Base-by-base conservation (phyloP, 805 yeast species). In the Saccharomycopsis fodiens region DNA sequence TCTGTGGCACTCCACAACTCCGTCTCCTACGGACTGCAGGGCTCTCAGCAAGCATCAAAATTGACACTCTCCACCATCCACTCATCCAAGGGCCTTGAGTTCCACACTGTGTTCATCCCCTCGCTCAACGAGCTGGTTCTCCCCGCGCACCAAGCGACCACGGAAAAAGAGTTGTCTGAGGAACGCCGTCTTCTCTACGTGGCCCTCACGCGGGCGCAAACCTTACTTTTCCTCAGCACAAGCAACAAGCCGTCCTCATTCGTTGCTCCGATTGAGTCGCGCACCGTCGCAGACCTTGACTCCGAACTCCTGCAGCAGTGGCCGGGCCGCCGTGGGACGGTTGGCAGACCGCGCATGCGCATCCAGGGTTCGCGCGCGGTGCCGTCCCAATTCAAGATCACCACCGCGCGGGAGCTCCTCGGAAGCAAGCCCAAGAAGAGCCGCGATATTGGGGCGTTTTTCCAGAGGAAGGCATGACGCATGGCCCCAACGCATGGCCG, bases 61-160 rank as follows among this genome's bases (percentile, higher is more conserved):
- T 70, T 78, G 1, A 63, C 73, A 0, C 63, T 91, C 0, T 82
- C 95, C 0, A 93, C 97, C 0, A 82, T 91, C 10, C 98, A 91
- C 59, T 86, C 88, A 0, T 79, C 97, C 1, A 91, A 91, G 59
- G 98, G 98, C 1, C 67, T 89, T 2, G 98, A 91, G 59, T 91
- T 97, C 97, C 91, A 95, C 0, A 76, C 85, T 12, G 97, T 91
- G 0, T 85, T 86, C 57, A 74, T 86, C 10, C 87, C 94, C 0
- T 82, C 85, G 0, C 63, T 85, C 15, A 68, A 74, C 27, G 85
- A 83, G 39, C 82, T 83, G 1, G 60, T 75, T 12, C 63, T 85
- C 10, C 95, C 95, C 0, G 76, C 81, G 3, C 55, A 61, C 2
- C 72, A 71, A 56, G 76, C 76, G 0, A 52, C 63, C n/a, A 56